Conservation (phyloP, 148 eudicot species). For the Rheum nobile region DNA sequence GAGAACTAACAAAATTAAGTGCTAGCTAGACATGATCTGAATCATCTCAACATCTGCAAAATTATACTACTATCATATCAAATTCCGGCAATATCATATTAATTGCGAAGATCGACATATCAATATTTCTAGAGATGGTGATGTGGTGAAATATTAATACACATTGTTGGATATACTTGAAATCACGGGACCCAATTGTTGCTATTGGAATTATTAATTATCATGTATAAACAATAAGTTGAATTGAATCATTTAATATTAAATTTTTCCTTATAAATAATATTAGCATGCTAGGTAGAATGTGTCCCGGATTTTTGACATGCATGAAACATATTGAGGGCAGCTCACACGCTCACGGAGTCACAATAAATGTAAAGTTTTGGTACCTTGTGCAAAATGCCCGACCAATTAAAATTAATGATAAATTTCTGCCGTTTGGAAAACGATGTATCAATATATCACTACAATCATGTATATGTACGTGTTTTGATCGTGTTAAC, state of each 20-base stretch:
- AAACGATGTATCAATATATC: neutral
- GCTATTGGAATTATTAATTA: neutral
- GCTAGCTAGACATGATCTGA: too few species aligned
- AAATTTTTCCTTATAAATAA: neutral
- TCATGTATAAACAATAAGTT: neutral
- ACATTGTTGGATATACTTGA: neutral
- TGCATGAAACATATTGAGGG: neutral
- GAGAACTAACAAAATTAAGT: too few species aligned
- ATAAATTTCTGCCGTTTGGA: neutral
- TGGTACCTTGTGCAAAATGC: neutral
- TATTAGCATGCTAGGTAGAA: neutral
- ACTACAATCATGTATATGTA: neutral
- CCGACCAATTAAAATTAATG: neutral
- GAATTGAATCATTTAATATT: neutral
- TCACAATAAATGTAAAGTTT: neutral
- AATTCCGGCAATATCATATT: neutral
- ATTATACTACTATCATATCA: neutral
- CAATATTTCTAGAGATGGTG: neutral
- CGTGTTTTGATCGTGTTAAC: neutral
- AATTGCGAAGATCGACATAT: neutral
- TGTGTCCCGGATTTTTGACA: neutral
- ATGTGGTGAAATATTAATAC: neutral
- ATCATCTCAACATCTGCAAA: neutral
- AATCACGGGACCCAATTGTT: neutral
- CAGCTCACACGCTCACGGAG: neutral